A percentile compares a stretch with the other conserved stretches of the same genome.
phyloP scores from a whole-genome alignment of 1,139 yeast genomes.

The Pichia norvegensis region DNA sequence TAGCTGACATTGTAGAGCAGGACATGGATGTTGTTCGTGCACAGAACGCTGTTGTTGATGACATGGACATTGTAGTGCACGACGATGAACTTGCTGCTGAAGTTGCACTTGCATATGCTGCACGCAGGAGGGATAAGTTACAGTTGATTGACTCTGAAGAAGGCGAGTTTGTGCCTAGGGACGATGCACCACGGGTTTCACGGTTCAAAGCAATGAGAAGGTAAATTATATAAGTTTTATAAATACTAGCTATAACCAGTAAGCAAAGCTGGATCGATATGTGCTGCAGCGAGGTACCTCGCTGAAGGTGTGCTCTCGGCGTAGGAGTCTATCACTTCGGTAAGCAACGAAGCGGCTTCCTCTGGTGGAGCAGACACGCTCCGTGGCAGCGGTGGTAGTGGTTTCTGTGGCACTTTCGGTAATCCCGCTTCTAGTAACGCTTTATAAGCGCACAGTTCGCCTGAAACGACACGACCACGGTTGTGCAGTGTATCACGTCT shows the following conservation, averaged over 20 bases:
- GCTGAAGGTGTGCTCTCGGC: not conserved
- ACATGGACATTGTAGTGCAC: constrained; percentile 28
- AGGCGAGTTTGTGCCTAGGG: not conserved
- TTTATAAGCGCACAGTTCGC: not conserved
- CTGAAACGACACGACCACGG: not conserved
- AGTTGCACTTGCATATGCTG: constrained; percentile 32
- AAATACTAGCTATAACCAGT: not conserved
- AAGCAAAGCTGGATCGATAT: not conserved
- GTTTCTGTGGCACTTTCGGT: not conserved
- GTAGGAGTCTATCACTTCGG: not conserved
- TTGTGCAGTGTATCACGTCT: not conserved
- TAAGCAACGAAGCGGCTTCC: not conserved
- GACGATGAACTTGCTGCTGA: constrained; percentile 36
- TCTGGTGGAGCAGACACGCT: not conserved
- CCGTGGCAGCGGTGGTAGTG: not conserved
- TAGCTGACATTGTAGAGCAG: constrained; percentile 35
- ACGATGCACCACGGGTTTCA: not conserved
- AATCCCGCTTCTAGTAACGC: not conserved
- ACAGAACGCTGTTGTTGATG: constrained; percentile 17
- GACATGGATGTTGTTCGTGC: constrained; percentile 16
- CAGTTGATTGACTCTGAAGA: not conserved
- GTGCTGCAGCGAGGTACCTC: not conserved
- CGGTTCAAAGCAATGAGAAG: not conserved
- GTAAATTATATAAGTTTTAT: no score
- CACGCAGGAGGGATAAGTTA: not conserved